Evolutionary conservation across 345 rosid species (phyloP).

Genomic region (Pistacia vera): DNA sequence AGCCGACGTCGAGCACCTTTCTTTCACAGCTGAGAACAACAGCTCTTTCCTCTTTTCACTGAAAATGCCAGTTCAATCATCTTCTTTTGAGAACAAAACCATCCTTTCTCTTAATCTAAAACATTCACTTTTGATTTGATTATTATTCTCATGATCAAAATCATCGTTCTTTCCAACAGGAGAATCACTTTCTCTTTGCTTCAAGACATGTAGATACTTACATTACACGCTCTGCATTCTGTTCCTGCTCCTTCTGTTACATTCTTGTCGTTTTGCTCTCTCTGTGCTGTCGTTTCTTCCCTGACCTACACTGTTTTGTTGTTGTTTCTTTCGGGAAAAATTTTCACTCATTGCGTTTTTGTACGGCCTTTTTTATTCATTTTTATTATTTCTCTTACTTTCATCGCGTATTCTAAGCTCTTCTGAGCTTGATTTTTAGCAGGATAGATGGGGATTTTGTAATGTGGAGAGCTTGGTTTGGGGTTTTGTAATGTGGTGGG

Average conservation of each 20-base stretch:
- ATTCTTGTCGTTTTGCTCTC: conserved; percentile 4
- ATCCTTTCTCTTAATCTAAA: too few species aligned
- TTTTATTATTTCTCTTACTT: background rate
- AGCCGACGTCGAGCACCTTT: conserved; percentile 30
- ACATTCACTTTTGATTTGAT: too few species aligned
- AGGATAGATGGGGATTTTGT: conserved; percentile 2
- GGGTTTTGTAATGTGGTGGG: conserved; percentile 17
- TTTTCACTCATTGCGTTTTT: conserved; percentile 14
- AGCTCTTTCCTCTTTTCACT: background rate
- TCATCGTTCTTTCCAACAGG: background rate
- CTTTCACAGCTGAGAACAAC: conserved; percentile 29
- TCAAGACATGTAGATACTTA: conserved; percentile 32
- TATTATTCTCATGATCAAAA: background rate
- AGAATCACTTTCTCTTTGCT: conserved; percentile 32
- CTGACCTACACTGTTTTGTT: background rate
- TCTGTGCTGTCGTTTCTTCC: conserved; percentile 17
- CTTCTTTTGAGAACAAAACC: conserved; percentile 6
- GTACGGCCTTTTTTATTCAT: conserved; percentile 4
- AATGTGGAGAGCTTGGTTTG: conserved; percentile 8
- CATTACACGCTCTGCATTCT: background rate
- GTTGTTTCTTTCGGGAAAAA: background rate
- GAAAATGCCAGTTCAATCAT: conserved; percentile 20
- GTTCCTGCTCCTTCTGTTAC: background rate
- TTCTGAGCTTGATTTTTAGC: conserved; percentile 16
- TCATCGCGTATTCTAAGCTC: conserved; percentile 32